Evolutionary conservation across 768 basidiomycete species (phyloP).

Genomic region (Lentinula raphanica): DNA sequence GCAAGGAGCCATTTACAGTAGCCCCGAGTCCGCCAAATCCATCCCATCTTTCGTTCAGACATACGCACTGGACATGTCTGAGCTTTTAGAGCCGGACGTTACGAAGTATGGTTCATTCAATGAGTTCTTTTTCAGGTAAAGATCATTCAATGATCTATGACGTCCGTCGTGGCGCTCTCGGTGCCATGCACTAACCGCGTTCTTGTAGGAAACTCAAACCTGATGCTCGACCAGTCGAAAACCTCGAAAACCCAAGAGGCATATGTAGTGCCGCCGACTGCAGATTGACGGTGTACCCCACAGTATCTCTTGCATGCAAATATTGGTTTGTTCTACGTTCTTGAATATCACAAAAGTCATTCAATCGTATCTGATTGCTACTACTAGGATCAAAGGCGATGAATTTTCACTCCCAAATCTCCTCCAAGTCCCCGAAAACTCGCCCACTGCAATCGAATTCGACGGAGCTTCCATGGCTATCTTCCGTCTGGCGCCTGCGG

Average conservation of each 20-base stretch:
- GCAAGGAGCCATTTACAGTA: slow-evolving; percentile 56
- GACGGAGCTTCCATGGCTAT: slow-evolving; percentile 51
- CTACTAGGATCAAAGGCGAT: slow-evolving; percentile 58
- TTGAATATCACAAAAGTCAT: not conserved
- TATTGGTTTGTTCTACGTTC: slow-evolving; percentile 54
- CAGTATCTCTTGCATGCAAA: slow-evolving; percentile 51
- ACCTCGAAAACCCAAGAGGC: slow-evolving; percentile 42
- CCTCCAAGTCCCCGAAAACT: slow-evolving; percentile 38
- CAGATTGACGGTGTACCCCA: slow-evolving; percentile 63
- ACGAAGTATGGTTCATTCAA: slow-evolving; percentile 67
- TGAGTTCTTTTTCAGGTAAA: slow-evolving; percentile 63
- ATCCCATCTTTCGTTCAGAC: slow-evolving; percentile 54
- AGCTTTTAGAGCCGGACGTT: slow-evolving; percentile 62
- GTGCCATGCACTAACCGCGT: not conserved
- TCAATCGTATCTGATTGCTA: not conserved
- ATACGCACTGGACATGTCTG: slow-evolving; percentile 48
- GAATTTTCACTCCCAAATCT: slow-evolving; percentile 63
- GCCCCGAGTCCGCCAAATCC: slow-evolving; percentile 41
- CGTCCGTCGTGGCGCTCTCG: not conserved
- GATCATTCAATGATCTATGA: not conserved
- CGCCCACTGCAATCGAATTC: slow-evolving; percentile 38
- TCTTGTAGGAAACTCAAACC: slow-evolving; percentile 47
- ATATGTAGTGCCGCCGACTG: slow-evolving; percentile 71
- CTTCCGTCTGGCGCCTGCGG: slow-evolving; percentile 73
- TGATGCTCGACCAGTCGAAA: slow-evolving; percentile 56